phyloP scores from a whole-genome alignment of 139 green algal species.

The Closterium sp. region DNA sequence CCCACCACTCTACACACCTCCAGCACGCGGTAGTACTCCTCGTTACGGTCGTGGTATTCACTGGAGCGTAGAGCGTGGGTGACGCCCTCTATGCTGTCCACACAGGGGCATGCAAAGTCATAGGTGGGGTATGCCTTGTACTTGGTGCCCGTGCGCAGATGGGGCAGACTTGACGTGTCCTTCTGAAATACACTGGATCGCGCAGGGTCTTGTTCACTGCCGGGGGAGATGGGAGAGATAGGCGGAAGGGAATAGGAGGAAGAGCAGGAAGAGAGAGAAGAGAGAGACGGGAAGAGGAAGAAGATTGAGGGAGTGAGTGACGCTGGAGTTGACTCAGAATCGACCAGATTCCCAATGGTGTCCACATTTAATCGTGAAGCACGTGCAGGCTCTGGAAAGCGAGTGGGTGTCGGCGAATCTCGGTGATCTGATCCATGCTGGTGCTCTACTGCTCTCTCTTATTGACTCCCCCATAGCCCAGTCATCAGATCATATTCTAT shows the following conservation, averaged over 20 bases:
- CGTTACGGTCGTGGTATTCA: constrained; percentile 91
- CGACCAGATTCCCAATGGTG: no score
- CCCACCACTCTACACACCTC: not conserved
- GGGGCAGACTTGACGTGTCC: constrained; percentile 74
- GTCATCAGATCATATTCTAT: no score
- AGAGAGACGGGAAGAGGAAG: no score
- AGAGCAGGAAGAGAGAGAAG: not conserved
- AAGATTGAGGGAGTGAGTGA: no score
- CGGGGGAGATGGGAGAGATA: no score
- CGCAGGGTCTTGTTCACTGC: constrained; percentile 81
- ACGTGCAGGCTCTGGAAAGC: constrained; percentile 58
- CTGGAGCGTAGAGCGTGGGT: constrained; percentile 93
- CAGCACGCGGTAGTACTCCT: constrained; percentile 47
- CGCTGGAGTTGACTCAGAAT: no score
- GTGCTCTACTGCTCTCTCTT: constrained; percentile 2
- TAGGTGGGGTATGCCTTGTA: constrained; percentile 96
- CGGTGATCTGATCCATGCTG: constrained; percentile 54
- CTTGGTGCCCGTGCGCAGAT: constrained; percentile 86
- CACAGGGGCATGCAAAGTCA: constrained; percentile 96
- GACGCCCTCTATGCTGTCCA: constrained; percentile 90
- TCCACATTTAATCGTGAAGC: constrained; percentile 47
- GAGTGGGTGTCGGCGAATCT: constrained; percentile 63
- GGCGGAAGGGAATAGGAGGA: not conserved
- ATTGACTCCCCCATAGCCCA: no score
- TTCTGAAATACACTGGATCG: constrained; percentile 92